Base-by-base conservation (phyloP, 768 basidiomycete genomes). In the Leucosporidium yakuticum region DNA sequence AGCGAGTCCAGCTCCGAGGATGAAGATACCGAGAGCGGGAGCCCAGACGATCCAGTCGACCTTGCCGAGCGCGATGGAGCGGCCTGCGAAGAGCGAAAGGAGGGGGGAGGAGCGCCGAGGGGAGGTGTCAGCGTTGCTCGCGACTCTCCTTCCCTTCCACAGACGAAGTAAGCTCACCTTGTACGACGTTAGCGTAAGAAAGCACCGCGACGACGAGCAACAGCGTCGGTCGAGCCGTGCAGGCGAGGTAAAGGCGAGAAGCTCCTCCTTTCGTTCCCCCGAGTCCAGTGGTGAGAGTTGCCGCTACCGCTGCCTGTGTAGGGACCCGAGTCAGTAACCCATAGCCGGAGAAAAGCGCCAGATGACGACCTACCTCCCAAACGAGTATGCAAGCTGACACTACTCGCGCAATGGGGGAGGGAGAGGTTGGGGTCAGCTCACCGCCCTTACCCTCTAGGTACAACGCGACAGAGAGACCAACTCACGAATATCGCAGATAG, bases 11-110 rank as follows among this genome's bases (percentile, higher is more conserved):
- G 65, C 68, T 2, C 68, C 71, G 21, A 58, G 39, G 6, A 31
- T 50, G 51, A 62, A 66, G 23, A 73, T n/a, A 21, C 25, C 19
- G 23, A 67, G 29, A 0, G 68, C 56, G 2, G 71, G 71, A 4
- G 57, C n/a, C 71, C 71, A 73, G n/a, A 73, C 65, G 36, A 73
- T 65, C 54, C 60, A 67, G 47, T 73, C 71, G 4, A 65, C 47
- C 19, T 15, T 19, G 7, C 71, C 68, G 9, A 69, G 65, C 4
- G 60, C 27, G 50, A 73, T 65, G 34, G 63, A 50, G 3, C 48
- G 34, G 4, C 71, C 67, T 63, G 60, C 4, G 20, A 34, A 19
- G 44, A 1, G 8, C 27, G 32, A 17, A 19, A n/a, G 34, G 5
- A 51, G 21, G 4, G 44, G 4, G 19, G 25, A 19, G 7, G 54